phyloP scores from a whole-genome alignment of 345 rosid species.

The Eucalyptus regnans region DNA sequence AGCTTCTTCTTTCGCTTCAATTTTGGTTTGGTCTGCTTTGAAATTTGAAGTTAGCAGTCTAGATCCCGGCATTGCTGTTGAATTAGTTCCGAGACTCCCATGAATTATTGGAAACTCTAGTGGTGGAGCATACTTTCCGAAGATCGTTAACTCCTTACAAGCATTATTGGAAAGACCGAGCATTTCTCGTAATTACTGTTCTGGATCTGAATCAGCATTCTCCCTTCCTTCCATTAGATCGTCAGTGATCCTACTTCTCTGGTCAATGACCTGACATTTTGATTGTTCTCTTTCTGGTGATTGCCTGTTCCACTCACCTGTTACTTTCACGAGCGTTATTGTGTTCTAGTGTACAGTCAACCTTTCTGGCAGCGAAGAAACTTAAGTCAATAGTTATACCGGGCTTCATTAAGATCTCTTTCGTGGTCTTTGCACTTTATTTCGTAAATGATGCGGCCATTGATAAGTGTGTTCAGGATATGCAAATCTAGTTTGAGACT shows the following conservation, averaged over 20 bases:
- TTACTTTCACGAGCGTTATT: neutral
- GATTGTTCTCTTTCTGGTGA: neutral
- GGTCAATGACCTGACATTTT: neutral
- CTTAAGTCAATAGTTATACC: neutral
- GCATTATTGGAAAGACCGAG: neutral
- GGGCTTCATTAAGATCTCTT: neutral
- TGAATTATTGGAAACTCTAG: neutral
- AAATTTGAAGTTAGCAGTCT: neutral
- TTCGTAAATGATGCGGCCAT: neutral
- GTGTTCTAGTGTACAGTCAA: neutral
- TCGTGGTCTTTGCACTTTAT: neutral
- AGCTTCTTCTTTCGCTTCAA: neutral
- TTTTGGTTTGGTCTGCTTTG: neutral
- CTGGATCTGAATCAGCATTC: neutral
- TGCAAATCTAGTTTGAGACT: neutral
- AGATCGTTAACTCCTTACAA: neutral
- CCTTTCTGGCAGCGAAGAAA: neutral
- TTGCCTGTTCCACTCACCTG: neutral
- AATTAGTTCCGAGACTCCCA: neutral
- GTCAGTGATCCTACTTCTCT: neutral
- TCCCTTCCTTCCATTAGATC: neutral
- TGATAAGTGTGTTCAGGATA: neutral
- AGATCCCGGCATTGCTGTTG: neutral
- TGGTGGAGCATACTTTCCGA: neutral
- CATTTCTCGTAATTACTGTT: neutral